These are phyloP conservation scores for Melaleuca alternifolia DNA, from an alignment of 345 rosid genomes.

Conservation along the genomic window DNA sequence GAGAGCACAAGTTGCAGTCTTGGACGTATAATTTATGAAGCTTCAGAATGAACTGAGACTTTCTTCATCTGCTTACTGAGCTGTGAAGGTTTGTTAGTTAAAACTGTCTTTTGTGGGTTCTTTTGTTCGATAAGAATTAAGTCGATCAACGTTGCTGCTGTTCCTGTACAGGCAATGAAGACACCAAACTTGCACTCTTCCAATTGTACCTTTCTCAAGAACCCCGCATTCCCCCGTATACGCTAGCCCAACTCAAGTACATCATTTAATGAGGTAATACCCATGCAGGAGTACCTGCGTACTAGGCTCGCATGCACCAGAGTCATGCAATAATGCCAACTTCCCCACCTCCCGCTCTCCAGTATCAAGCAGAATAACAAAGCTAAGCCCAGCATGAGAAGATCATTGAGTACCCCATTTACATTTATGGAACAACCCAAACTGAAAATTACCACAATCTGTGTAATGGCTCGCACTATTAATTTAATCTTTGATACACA, in stretches of 20 bases:
- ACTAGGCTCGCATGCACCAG: neutral
- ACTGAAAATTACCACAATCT: neutral
- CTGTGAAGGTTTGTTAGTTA: neutral
- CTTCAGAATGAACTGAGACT: neutral
- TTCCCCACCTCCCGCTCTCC: neutral
- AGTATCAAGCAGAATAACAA: neutral
- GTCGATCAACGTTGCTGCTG: neutral
- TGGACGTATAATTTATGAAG: neutral
- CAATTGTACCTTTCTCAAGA: neutral
- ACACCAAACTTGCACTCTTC: neutral
- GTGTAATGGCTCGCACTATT: neutral
- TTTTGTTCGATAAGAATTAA: neutral
- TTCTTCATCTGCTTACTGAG: neutral
- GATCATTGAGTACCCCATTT: neutral
- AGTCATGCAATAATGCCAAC: neutral
- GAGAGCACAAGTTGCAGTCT: neutral
- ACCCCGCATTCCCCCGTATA: neutral
- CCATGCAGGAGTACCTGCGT: neutral
- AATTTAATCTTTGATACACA: neutral
- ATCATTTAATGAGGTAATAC: neutral
- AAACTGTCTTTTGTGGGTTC: neutral
- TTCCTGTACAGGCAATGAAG: neutral
- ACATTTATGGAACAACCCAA: neutral
- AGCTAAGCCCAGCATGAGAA: neutral
- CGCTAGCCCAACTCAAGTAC: neutral